phyloP scores from a whole-genome alignment of 2,329 filamentous ascomycete species.

The Akanthomyces dipterigenus region DNA sequence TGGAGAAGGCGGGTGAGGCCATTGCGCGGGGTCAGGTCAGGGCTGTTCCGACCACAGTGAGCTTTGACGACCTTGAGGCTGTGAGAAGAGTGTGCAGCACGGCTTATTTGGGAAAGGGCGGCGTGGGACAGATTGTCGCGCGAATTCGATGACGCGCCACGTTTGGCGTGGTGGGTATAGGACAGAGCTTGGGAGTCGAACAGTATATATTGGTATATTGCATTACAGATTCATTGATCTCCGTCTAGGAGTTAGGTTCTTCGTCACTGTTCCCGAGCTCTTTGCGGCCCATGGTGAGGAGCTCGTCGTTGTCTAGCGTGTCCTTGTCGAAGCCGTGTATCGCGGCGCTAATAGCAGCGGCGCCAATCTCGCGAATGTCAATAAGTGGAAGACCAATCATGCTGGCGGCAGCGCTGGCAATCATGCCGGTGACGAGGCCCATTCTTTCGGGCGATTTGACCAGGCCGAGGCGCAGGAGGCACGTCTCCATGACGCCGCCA shows the following conservation, averaged over 20 bases:
- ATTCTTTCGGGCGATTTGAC: conserved; percentile 23
- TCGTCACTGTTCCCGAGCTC: not conserved
- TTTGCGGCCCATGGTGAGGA: conserved; percentile 1
- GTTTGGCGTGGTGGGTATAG: too few species aligned
- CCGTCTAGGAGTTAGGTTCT: not conserved
- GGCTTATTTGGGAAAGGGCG: conserved; percentile 35
- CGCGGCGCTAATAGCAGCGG: conserved; percentile 1
- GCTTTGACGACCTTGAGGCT: conserved; percentile 36
- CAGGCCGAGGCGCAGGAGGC: conserved; percentile 36
- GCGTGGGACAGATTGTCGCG: conserved; percentile 37
- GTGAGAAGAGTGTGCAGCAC: conserved; percentile 34
- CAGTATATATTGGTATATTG: not conserved
- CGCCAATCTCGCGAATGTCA: conserved; percentile 2
- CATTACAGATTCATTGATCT: not conserved
- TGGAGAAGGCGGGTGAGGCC: conserved; percentile 34
- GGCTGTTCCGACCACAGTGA: conserved; percentile 33
- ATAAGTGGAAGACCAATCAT: conserved; percentile 4
- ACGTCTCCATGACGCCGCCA: conserved; percentile 29
- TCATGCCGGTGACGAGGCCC: not conserved
- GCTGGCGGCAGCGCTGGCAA: not conserved
- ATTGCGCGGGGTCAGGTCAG: conserved; percentile 37
- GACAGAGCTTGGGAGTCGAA: not conserved
- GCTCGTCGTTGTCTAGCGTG: conserved; percentile 7
- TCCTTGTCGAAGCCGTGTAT: conserved; percentile 8
- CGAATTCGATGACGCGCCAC: conserved; percentile 22